Evolutionary conservation across 139 green algal genomes (phyloP), one percentile per base, ranked within the genome.

Genomic region (Micractinium conductrix): DNA sequence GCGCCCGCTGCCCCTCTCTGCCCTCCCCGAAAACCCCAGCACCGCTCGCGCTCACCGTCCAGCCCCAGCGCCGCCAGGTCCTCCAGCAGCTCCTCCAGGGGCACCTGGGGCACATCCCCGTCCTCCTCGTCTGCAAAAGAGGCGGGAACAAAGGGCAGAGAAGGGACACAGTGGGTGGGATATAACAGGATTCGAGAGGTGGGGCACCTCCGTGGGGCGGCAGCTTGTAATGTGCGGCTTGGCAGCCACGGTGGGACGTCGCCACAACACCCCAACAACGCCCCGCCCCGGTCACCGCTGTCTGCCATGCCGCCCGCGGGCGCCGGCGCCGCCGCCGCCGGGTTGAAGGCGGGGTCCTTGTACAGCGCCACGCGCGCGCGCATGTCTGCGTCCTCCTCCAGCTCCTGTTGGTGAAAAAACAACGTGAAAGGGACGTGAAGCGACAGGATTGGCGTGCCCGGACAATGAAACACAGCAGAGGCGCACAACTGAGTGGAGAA

Each of bases 31-130:
- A n/a, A n/a, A n/a, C n/a, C n/a, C n/a, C n/a, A n/a, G n/a, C n/a
- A 21, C 8, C 53, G 19, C 53, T 21, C 53, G 58, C 58, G 38
- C 37, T 85, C 89, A 26, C 91, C 91, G 0, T 87, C 78, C 40
- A 95, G 40, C 17, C 89, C 75, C 82, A 98, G 85, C 22, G 71
- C 90, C 70, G 93, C 91, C 87, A 99, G 89, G 55, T 97, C 95
- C 81, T 98, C 94, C 78, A 99, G 85, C 86, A 99, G 91, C 91
- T 98, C 96, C 44, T 99, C 96, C 81, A 99, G 90, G 21, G 96
- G 96, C 30, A 99, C 90, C 87, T 98, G 84, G 7, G 92, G 88
- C 22, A 92, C 60, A 30, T 92, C 86, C 0, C 80, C 82, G 21
- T 81, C 50, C 43, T 69, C 60, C 33, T 91, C 87, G 70, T 90